These are phyloP conservation scores for Populus pruinosa DNA, from an alignment of 345 rosid genomes.

Conservation along the genomic window DNA sequence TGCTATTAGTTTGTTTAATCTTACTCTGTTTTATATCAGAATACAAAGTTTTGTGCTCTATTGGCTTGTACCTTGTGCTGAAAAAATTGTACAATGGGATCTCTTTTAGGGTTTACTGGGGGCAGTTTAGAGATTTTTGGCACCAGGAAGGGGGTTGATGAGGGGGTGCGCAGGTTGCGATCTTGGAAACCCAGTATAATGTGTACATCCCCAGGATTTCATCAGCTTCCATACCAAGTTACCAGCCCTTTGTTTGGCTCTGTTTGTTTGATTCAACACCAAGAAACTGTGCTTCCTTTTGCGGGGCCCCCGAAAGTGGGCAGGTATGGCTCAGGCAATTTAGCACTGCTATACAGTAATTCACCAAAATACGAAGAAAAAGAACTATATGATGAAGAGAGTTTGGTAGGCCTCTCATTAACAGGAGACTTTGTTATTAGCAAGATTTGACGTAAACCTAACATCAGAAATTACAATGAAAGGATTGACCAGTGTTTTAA, in stretches of 20 bases:
- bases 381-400: too few relatives aligned
- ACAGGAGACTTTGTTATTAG: too few relatives aligned
- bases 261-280: background rate
- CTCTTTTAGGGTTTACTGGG: background rate
- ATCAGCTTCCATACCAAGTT: background rate
- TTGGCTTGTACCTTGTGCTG: background rate
- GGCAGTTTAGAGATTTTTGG: background rate
- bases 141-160: background rate
- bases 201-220: background rate
- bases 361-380: too few relatives aligned
- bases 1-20: background rate
- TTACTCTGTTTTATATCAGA: background rate
- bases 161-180: background rate
- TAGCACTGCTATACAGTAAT: too few relatives aligned
- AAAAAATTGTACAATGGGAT: background rate
- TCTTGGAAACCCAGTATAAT: background rate
- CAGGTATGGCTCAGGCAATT: background rate
- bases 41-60: background rate
- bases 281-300: too few relatives aligned
- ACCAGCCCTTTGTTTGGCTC: background rate
- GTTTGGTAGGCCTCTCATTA: background rate
- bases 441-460: background rate
- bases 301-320: background rate
- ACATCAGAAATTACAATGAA: background rate
- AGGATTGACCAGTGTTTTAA: too few relatives aligned